Conservation (phyloP, 192 early-diverging fungal genomes). For the Entomortierella parvispora region DNA sequence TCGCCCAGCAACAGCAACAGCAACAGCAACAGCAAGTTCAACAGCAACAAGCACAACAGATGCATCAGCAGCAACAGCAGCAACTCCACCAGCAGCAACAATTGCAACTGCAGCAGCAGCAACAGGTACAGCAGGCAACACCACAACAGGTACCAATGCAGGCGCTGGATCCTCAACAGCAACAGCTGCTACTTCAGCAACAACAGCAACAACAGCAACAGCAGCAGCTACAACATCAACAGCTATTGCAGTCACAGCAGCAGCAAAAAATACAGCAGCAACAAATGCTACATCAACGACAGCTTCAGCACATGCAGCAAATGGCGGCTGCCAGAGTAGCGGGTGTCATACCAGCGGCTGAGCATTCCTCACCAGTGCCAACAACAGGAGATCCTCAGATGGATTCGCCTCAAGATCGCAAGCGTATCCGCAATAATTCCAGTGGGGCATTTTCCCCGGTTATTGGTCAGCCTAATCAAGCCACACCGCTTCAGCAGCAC, state of each 20-base stretch:
- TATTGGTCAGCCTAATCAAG: conserved; percentile 17
- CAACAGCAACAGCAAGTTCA: conserved; percentile 25
- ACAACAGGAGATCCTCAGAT: conserved; percentile 20
- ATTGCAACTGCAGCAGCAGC: conserved; percentile 6
- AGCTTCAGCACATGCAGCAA: conserved; percentile 24
- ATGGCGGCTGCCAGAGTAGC: conserved; percentile 5
- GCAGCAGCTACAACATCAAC: conserved; percentile 15
- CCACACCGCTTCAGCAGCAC: conserved; percentile 38
- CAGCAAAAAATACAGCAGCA: conserved; percentile 14
- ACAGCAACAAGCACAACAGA: conserved; percentile 21
- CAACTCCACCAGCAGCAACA: conserved; percentile 19
- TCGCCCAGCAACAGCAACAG: conserved; percentile 13
- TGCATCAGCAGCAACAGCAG: conserved; percentile 14
- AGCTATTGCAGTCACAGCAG: conserved; percentile 18
- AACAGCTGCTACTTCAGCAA: background rate
- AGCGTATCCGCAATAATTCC: conserved; percentile 41
- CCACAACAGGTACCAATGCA: conserved; percentile 7
- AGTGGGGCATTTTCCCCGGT: conserved; percentile 31
- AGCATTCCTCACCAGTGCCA: conserved; percentile 20
- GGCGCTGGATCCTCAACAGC: conserved; percentile 6
- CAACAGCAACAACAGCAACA: conserved; percentile 19
- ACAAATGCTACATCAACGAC: conserved; percentile 8
- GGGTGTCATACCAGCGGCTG: conserved; percentile 10
- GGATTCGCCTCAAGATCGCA: conserved; percentile 39
- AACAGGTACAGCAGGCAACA: background rate